Evolutionary conservation across 371 early-diverging fungal species (phyloP), one percentile per base, ranked within the genome.

Genomic region (Mortierella sp.): DNA sequence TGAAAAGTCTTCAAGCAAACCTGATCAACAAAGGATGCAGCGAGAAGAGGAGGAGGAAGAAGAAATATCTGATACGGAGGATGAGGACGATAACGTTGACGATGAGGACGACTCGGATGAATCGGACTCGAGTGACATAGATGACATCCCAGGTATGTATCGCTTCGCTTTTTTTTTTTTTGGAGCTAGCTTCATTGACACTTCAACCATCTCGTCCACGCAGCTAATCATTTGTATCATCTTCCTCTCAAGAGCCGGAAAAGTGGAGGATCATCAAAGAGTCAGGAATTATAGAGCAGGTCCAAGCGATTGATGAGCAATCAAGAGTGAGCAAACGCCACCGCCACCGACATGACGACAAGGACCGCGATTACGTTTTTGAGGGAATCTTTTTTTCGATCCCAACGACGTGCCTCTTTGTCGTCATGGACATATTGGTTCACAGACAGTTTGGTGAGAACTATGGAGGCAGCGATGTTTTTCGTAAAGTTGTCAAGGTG

Each of bases 381-480:
- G 86, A 85, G 50, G 88, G 86, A 34, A 68, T 87, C 19, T 86
- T 86, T 57, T 52, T 85, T 32, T 80, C 80, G 30, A 82, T 87
- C 53, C 88, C 88, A 1, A 86, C 85, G 70, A 81, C 82, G 1
- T 80, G 84, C 46, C 65, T 87, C 14, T 68, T 87, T 51, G 83
- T 82, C 15, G 81, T 86, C 23, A 86, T 87, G 78, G 86, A 87
- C 49, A 79, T 87, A 37, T 81, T 84, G 4, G 88, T 87, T 19
- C 85, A 84, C 44, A 81, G 86, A 3, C 88, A 87, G 61, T 87
- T 79, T 44, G 81, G 79, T 24, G 88, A 87, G 58, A 79, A 80
- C 15, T 87, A 86, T 80, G 67, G 71, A 41, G 80, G 72, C 47
- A 23, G 43, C 14, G 78, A 81, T 8, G 51, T 84, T 37, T 46